Evolutionary conservation across 441 rosid species (phyloP).

Genomic region (Caryocar brasiliense): DNA sequence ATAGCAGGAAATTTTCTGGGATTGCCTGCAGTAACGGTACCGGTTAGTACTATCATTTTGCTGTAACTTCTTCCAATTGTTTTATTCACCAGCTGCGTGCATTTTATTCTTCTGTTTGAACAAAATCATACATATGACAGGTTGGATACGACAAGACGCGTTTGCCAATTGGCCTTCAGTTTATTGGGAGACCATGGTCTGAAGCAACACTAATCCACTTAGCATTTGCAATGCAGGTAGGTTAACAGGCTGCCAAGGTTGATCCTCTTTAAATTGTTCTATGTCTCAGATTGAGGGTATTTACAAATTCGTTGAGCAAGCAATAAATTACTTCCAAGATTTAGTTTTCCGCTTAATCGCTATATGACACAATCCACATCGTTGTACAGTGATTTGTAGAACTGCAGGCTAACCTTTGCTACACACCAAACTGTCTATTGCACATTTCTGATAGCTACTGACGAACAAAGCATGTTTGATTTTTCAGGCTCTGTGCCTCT

Average conservation of each 20-base stretch:
- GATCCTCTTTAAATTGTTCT: neutral
- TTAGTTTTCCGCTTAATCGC: too few species aligned
- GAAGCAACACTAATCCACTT: constrained; percentile 49
- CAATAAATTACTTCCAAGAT: too few species aligned
- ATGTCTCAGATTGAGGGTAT: neutral
- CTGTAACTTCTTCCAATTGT: too few species aligned
- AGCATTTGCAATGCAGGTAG: constrained; percentile 60
- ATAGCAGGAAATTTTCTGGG: constrained; percentile 76
- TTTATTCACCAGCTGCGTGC: too few species aligned
- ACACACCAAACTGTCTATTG: neutral
- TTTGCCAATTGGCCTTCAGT: constrained; percentile 65
- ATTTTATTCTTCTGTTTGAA: neutral
- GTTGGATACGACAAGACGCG: constrained; percentile 61
- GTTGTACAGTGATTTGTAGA: too few species aligned
- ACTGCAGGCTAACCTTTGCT: neutral
- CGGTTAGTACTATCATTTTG: constrained; percentile 13
- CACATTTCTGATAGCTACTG: neutral
- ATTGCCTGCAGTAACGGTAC: constrained; percentile 41
- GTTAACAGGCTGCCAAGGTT: neutral
- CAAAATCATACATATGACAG: constrained; percentile 13
- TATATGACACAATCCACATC: too few species aligned
- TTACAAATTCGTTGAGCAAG: too few species aligned
- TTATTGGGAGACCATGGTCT: constrained; percentile 73
- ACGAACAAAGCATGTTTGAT: neutral
- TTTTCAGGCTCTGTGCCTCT: constrained; percentile 29